Percentiles rank a stretch among this genome's conserved stretches.
Evolutionary conservation across 2,329 filamentous ascomycete genomes (phyloP).

Genomic region (Chaetomium sp.): DNA sequence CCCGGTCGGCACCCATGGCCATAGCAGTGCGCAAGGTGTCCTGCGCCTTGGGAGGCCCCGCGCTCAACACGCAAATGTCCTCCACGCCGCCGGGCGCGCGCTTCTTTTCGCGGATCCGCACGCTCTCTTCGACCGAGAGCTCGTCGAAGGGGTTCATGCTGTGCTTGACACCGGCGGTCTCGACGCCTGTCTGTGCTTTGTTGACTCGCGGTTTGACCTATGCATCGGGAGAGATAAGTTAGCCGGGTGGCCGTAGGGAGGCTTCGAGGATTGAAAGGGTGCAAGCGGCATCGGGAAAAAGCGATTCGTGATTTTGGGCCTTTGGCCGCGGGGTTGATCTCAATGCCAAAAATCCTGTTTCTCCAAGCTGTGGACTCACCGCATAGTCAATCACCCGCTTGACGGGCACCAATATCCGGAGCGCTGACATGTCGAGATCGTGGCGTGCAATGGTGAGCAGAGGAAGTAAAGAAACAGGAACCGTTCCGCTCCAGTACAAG

Average conservation of each 20-base stretch:
- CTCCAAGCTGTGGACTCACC: conserved; percentile 41
- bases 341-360: not conserved
- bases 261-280: too few species aligned
- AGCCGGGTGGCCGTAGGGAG: not conserved
- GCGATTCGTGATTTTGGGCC: not conserved
- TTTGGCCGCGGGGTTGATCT: not conserved
- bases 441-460: conserved; percentile 21
- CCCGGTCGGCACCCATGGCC: conserved; percentile 96
- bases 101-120: conserved; percentile 87
- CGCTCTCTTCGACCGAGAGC: conserved; percentile 92
- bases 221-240: not conserved
- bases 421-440: conserved; percentile 47
- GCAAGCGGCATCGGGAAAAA: not conserved
- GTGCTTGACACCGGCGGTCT: conserved; percentile 90
- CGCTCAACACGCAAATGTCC: conserved; percentile 85
- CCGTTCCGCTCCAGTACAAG: conserved; percentile 12
- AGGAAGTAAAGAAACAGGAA: conserved; percentile 8
- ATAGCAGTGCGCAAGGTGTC: conserved; percentile 93
- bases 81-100: conserved; percentile 66
- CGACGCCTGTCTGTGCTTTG: conserved; percentile 75
- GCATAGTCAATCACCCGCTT: conserved; percentile 86
- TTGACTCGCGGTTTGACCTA: conserved; percentile 65
- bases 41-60: conserved; percentile 78
- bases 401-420: conserved; percentile 72
- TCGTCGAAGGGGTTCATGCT: conserved; percentile 99